Evolutionary conservation across 2,329 filamentous ascomycete genomes (phyloP), one percentile per base, ranked within the genome.

Genomic region (Colletotrichum nymphaeae): DNA sequence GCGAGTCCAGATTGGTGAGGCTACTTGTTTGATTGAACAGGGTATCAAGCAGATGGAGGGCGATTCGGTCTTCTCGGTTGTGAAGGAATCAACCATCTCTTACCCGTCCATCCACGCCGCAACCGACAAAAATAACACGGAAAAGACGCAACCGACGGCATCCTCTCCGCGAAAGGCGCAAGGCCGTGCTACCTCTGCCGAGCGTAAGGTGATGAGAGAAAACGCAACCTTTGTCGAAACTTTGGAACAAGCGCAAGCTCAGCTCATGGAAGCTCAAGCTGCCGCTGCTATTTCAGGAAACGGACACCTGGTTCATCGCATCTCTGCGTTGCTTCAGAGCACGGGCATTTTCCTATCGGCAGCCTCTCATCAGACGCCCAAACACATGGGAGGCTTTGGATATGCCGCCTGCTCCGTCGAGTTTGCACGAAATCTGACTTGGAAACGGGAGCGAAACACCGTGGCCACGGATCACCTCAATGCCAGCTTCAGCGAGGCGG

Each of bases 51-150:
- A 93, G 78, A 94, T 98, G 86, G 89, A 92, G 14, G 88, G 89
- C 5, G 94, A 98, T 81, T 92, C 95, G 3, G 93, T 97, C 4
- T 97, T 96, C 81, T 97, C 94, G 22, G 93, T 96, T 11, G 89
- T 98, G 19, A 94, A 96, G 58, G 97, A 99, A 78, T 98, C 97
- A 0, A 98, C 95, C 0, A 92, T 98, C 30, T 97, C 95, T 0
- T 93, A 96, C 73, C 95, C 95, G 1, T 92, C 94, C 0, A 86
- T 96, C 49, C 84, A 84, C 28, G 79, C 69, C 19, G 80, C 82
- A 32, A 77, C 83, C 30, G 88, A 88, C 42, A 84, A 83, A 73
- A 75, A 72, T n/a, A 76, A 78, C 32, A 77, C 80, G 12, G 83
- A 86, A 56, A 81, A 82, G 35, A 75, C 79, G 26, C 83, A 83